Base-by-base conservation (phyloP, 2,329 filamentous ascomycete genomes). In the Claviceps sp. region DNA sequence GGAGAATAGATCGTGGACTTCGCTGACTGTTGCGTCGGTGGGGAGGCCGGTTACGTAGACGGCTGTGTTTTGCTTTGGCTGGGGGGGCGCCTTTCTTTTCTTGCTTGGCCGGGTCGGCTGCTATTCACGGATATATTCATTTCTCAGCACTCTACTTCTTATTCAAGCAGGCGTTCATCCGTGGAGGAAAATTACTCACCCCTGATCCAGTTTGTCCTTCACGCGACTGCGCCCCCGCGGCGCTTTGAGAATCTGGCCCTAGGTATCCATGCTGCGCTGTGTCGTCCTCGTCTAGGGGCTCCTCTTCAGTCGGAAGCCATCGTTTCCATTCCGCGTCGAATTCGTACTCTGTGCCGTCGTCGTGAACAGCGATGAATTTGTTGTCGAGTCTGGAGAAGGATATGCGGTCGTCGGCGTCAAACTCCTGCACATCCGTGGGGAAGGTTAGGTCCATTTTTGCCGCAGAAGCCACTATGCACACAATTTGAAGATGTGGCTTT, bases 31-130 rank as follows among this genome's bases (percentile, higher is more conserved):
- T 44, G 81, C 85, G 65, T 97, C 88, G 41, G 75, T 68, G 0
- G 93, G 94, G 4, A 98, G 78, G 13, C 87, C 88, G 4, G 89
- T 95, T 47, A 96, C 86, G 70, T 91, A 98, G 57, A 98, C 80
- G 43, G 91, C 91, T 5, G 87, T 95, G 66, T 96, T 97, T 60
- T 90, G 75, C 55, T 73, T 73, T 14, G 76, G 74, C 56, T 73
- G 69, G 6, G 73, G 71, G 2, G 73, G 71, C 11, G 72, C 68
- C 55, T 74, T 75, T 52, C 71, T 64, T 56, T 73, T 70, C 64
- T 76, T 75, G 55, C 63, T 67, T 14, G 68, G 68, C 8, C 70
- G 71, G 52, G 64, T 41, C 0, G 45, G 17, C 34, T 48, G 41
- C 16, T 39, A 4, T 40, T 26, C 11, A 17, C 10, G 6, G 16